These are phyloP conservation scores for Heritiera littoralis DNA, from an alignment of 345 rosid species.

Conservation along the genomic window DNA sequence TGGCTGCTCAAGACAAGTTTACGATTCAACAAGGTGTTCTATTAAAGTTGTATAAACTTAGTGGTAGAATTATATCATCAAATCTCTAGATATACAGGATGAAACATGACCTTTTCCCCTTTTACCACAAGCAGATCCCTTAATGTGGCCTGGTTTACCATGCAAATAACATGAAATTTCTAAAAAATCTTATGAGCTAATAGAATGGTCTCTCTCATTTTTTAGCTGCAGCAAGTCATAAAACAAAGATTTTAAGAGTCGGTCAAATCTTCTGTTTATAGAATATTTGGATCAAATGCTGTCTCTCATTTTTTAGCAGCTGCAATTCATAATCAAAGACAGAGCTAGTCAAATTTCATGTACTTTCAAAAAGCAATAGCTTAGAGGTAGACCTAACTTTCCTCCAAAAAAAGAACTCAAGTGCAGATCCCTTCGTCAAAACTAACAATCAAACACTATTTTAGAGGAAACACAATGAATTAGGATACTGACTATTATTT, in stretches of 20 bases:
- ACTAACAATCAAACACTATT: background rate
- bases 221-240: background rate
- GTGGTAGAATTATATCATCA: background rate
- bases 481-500: constrained; percentile 53
- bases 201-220: background rate
- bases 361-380: background rate
- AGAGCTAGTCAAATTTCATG: background rate
- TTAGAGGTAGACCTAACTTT: background rate
- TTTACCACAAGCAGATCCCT: constrained; percentile 2
- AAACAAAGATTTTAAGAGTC: background rate
- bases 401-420: background rate
- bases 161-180: background rate
- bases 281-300: background rate
- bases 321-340: background rate
- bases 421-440: background rate
- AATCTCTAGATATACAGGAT: background rate
- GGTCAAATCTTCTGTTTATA: background rate
- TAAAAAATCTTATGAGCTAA: background rate
- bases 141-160: background rate
- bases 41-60: background rate
- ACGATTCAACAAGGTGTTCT: too few species aligned
- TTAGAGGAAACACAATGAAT: constrained; percentile 11
- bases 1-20: too few species aligned
- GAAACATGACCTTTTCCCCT: background rate
- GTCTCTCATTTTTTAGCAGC: background rate